Conservation (phyloP, 805 yeast species). For the Sugiyamaella marilandica region DNA sequence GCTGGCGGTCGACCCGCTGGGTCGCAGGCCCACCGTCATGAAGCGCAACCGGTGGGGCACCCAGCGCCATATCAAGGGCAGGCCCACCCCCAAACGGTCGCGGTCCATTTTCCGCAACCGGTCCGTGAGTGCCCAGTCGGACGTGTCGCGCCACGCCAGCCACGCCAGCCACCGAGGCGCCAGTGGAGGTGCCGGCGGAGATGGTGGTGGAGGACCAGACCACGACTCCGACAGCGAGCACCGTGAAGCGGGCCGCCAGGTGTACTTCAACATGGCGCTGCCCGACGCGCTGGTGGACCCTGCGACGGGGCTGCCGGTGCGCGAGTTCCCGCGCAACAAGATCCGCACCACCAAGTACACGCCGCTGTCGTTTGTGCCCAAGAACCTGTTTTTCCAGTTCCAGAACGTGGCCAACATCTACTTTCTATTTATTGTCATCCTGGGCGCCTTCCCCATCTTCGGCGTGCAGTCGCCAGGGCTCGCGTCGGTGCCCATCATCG, state of each 20-base stretch:
- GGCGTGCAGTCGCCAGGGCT: slow-evolving; percentile 71
- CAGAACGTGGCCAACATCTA: slow-evolving; percentile 87
- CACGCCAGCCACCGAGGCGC: not conserved
- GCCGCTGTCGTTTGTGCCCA: slow-evolving; percentile 83
- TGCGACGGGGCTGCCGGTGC: slow-evolving; percentile 57
- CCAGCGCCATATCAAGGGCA: slow-evolving; percentile 67
- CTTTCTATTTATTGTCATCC: slow-evolving; percentile 72
- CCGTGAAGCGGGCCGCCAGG: slow-evolving; percentile 30
- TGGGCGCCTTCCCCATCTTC: slow-evolving; percentile 72
- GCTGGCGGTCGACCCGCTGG: slow-evolving; percentile 15
- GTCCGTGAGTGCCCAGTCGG: not conserved
- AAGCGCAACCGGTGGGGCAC: slow-evolving; percentile 90
- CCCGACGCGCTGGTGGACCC: slow-evolving; percentile 42
- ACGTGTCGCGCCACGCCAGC: not conserved
- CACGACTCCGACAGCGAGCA: slow-evolving; percentile 3
- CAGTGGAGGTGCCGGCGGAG: not conserved
- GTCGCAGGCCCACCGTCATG: slow-evolving; percentile 49
- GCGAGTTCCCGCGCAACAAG: slow-evolving; percentile 78
- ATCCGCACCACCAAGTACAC: slow-evolving; percentile 96
- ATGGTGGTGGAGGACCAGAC: too few species aligned
- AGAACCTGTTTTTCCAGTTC: slow-evolving; percentile 75
- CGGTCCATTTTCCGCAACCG: slow-evolving; percentile 21
- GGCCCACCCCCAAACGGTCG: slow-evolving; percentile 39
- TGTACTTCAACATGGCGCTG: slow-evolving; percentile 48
- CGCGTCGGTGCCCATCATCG: slow-evolving; percentile 78